These are phyloP conservation scores for Colletotrichum tofieldiae DNA, from an alignment of 2,329 filamentous ascomycete genomes.

Conservation along the genomic window DNA sequence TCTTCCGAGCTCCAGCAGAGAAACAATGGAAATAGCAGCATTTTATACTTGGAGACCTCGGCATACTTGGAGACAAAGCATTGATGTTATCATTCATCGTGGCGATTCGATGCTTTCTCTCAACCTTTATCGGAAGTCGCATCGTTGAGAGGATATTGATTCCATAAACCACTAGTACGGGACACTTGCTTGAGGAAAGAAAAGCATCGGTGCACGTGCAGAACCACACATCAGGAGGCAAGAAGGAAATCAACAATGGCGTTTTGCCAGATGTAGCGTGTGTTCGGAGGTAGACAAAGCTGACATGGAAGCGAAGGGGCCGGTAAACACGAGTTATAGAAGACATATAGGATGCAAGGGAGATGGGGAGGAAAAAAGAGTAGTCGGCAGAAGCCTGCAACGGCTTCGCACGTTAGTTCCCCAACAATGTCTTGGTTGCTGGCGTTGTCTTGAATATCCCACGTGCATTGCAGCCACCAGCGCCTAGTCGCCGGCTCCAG, in stretches of 20 bases:
- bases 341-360: background rate
- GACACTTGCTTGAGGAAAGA: background rate
- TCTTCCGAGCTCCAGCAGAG: background rate
- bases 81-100: background rate
- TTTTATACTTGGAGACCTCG: background rate
- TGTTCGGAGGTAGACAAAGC: background rate
- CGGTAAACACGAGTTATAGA: background rate
- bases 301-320: background rate
- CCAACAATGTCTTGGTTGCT: constrained; percentile 1
- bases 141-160: background rate
- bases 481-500: background rate
- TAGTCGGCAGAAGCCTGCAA: background rate
- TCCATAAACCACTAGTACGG: background rate
- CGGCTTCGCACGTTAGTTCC: background rate
- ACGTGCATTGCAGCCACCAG: constrained; percentile 28
- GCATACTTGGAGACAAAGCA: background rate
- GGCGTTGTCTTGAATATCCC: constrained; percentile 14
- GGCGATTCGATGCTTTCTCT: background rate
- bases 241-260: background rate
- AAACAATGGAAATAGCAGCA: background rate
- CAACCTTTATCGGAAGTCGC: background rate
- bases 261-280: background rate
- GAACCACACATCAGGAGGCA: background rate
- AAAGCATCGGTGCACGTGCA: background rate
- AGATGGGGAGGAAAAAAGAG: background rate